These are phyloP conservation scores for Sugiyamaella sp. DNA, from an alignment of 1,139 yeast species.

Conservation along the genomic window DNA sequence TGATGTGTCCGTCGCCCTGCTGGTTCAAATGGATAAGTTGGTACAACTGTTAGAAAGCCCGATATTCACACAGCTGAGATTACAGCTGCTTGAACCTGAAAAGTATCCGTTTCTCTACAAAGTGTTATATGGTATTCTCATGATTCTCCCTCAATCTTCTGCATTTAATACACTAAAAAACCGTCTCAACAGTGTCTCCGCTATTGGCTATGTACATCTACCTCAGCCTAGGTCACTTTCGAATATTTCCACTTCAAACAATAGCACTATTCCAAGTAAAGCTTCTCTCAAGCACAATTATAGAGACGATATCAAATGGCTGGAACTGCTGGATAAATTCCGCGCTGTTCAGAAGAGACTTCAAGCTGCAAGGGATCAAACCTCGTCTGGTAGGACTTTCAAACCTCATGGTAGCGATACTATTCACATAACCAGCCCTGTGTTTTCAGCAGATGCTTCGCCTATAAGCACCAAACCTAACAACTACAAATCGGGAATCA, in stretches of 20 bases:
- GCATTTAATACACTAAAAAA: conserved; percentile 82
- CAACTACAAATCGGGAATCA: conserved; percentile 3
- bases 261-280: conserved; percentile 8
- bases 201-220: conserved; percentile 44
- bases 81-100: conserved; percentile 87
- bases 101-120: conserved; percentile 81
- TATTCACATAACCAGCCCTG: conserved; percentile 8
- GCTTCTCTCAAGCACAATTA: conserved; percentile 19
- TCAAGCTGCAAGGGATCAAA: conserved; percentile 43
- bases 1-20: conserved; percentile 69
- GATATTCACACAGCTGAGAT: conserved; percentile 81
- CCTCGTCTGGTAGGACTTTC: conserved; percentile 10
- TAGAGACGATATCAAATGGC: conserved; percentile 45
- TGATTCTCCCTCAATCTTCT: conserved; percentile 95
- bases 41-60: conserved; percentile 87
- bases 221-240: conserved; percentile 28
- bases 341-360: conserved; percentile 61
- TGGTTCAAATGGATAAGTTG: conserved; percentile 77
- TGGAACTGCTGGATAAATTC: conserved; percentile 65
- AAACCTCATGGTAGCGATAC: conserved; percentile 6
- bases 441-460: not conserved
- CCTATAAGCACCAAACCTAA: conserved; percentile 1
- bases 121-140: conserved; percentile 86
- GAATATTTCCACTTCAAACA: conserved; percentile 5
- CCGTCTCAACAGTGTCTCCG: conserved; percentile 63